Evolutionary conservation across 371 early-diverging fungal species (phyloP).

Genomic region (Lichtheimia ramosa): DNA sequence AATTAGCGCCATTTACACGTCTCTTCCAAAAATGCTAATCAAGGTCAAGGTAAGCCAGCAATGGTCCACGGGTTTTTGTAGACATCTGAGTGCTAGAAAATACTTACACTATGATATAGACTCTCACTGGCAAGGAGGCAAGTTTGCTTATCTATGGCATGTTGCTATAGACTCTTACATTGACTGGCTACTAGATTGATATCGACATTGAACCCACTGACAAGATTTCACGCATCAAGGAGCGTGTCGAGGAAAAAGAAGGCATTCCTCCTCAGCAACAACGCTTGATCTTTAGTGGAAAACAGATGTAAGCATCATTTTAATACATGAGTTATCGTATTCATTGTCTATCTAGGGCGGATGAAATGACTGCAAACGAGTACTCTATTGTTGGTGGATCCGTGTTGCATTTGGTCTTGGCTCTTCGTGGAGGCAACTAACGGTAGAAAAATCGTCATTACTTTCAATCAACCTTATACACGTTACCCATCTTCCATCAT

Average conservation of each 20-base stretch:
- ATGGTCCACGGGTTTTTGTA: background rate
- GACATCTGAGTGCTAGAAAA: background rate
- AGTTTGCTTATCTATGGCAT: background rate
- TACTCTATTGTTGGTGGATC: conserved; percentile 87
- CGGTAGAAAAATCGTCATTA: background rate
- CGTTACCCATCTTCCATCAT: too few species aligned
- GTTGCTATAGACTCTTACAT: background rate
- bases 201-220: conserved; percentile 90
- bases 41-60: conserved; percentile 80
- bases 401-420: conserved; percentile 96
- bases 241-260: conserved; percentile 94
- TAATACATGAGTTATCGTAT: too few species aligned
- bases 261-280: conserved; percentile 97
- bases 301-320: conserved; percentile 78
- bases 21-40: conserved; percentile 66
- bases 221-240: conserved; percentile 91
- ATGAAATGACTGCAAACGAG: conserved; percentile 79
- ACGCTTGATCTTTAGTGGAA: conserved; percentile 93
- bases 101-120: conserved; percentile 51
- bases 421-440: conserved; percentile 90
- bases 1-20: too few species aligned
- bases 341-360: too few species aligned
- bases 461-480: too few species aligned
- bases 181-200: conserved; percentile 69
- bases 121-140: conserved; percentile 93